Base-by-base conservation (phyloP, 495 filamentous ascomycete species). In the Xylaria scruposa region DNA sequence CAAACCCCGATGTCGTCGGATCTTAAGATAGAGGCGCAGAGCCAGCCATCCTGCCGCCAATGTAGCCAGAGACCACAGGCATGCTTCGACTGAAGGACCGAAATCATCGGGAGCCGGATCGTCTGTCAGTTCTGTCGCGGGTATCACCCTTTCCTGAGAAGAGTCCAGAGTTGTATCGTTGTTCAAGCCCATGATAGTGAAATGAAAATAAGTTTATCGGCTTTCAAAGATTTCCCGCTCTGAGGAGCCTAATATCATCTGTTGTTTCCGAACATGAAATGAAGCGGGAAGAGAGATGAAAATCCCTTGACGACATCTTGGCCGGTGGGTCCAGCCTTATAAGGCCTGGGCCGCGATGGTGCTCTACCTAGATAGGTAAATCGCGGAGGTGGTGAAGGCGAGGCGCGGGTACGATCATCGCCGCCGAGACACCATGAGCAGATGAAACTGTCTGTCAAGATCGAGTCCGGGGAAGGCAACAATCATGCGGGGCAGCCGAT, bases 21-120 rank as follows among this genome's bases (percentile, higher is more conserved):
- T 51, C 71, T 82, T 82, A 72, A 78, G 77, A 70, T 78, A 82
- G 17, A 82, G 46, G 13, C 80, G 75, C 0, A 82, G 73, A 17
- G 38, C 72, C 15, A 82, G 8, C 67, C 67, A 70, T 24, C 54
- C 67, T 8, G 24, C 53, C n/a, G 67, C 38, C 24, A 70, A 33
- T 36, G 40, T 17, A 8, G 67, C 58, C 5, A 70, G 54, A 24
- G 54, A 40, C 67, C 67, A 70, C n/a, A 70, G 8, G 19, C 53
- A 70, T 7, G 44, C 67, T 21, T 40, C 58, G 7, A 70, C 33
- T 3, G 53, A 44, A 29, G 54, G 49, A 15, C 67, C 67, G 26
- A 70, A 56, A 54, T 70, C 46, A 17, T 60, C 49, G 0, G 10
- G 17, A 9, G 12, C 47, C 5, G 36, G 6, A 4, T 67, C 47